Evolutionary conservation across 192 early-diverging fungal species (phyloP), one percentile per base, ranked within the genome.

Genomic region (Dimargaris cristalligena): DNA sequence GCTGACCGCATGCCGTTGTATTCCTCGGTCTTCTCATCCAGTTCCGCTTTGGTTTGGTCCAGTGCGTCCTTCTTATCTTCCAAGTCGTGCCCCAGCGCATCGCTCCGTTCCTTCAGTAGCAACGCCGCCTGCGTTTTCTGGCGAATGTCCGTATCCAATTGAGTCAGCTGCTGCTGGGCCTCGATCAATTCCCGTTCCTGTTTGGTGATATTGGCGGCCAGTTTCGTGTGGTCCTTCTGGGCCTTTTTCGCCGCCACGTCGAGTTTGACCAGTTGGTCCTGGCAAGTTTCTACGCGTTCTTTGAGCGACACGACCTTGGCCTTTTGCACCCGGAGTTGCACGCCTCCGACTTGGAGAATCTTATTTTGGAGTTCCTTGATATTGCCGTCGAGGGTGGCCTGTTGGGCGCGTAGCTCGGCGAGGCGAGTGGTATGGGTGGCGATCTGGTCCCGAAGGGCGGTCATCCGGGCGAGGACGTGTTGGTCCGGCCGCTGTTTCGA

Each of bases 271-370:
- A 87, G 73, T 56, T 79, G 76, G 25, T 86, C 78, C 52, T 82
- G 77, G 3, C 79, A 61, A 0, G 68, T 67, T 48, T 79, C 82
- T 55, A 97, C 87, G 54, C 86, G 81, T 45, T 91, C 84, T 28
- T 73, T 68, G 44, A 97, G 64, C 18, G 81, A 80, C 54, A 93
- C 89, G 11, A 91, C 87, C 28, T 80, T 86, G 44, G 83, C 77
- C 52, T 89, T 89, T 69, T 99, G 94, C 3, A 79, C 67, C 47
- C 94, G 78, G 32, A 99, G 69, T 65, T 83, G 78, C 51, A 88
- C 83, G 44, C 90, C 94, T 59, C 95, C 95, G 34, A 80, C 85
- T 63, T 93, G 80, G 67, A 96, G 71, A 59, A 99, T 94, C 60
- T 90, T 79, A 38, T 91, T 83, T 55, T 96, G 91, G 23, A 97